Evolutionary conservation across 441 rosid species (phyloP).

Genomic region (Aquilaria agallochum): DNA sequence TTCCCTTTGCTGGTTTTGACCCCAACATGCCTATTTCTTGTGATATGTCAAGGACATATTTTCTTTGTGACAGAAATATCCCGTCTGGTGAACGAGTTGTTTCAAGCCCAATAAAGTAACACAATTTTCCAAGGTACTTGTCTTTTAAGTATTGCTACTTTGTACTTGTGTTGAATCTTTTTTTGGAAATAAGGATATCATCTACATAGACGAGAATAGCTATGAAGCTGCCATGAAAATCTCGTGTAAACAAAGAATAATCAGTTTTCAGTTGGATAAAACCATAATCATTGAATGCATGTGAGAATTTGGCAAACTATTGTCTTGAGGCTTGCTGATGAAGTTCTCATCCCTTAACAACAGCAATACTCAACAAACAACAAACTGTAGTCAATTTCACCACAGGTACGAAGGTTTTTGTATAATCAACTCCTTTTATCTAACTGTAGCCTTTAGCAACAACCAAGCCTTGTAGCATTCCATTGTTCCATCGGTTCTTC

Average conservation of each 20-base stretch:
- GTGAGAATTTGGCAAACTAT: neutral
- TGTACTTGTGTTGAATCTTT: neutral
- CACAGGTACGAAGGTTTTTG: neutral
- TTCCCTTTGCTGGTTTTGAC: neutral
- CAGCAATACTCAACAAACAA: neutral
- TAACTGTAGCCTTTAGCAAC: neutral
- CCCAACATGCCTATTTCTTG: too few relatives aligned
- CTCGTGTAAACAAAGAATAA: too few relatives aligned
- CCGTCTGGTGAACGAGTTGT: too few relatives aligned
- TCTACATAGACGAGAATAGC: neutral
- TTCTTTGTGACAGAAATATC: too few relatives aligned
- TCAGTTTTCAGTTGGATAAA: too few relatives aligned
- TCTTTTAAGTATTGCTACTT: neutral
- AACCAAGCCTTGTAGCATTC: neutral
- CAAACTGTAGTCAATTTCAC: neutral
- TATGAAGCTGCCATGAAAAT: neutral
- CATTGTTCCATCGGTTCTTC: neutral
- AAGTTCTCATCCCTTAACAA: neutral
- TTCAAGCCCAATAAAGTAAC: too few relatives aligned
- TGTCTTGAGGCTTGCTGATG: neutral
- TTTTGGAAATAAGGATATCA: neutral
- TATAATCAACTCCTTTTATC: neutral
- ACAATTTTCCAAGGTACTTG: neutral
- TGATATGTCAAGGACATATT: too few relatives aligned
- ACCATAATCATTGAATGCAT: too few relatives aligned